Base-by-base conservation (phyloP, 768 basidiomycete species). In the Tulasnella sp. region DNA sequence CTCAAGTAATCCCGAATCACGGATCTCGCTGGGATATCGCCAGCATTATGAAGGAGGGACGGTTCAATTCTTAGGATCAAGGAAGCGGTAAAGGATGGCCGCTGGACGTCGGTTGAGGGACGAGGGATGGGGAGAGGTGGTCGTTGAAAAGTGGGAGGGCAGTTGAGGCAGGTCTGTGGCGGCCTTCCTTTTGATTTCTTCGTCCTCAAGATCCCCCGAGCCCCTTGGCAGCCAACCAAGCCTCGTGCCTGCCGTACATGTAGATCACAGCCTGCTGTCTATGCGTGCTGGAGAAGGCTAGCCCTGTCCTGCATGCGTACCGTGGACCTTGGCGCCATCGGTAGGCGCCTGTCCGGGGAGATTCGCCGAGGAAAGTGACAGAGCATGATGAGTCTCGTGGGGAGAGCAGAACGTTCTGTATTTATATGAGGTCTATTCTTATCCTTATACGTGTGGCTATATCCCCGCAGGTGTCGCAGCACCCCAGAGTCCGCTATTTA, bases 81-180 rank as follows among this genome's bases (percentile, higher is more conserved):
- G 16, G 18, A 20, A 31, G 75, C 28, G 40, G 31, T 41, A 3
- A 16, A n/a, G 44, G 73, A 75, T 24, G 2, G 73, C 44, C 73
- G 24, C 73, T 75, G n/a, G 73, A 46, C 31, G 75, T 76, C 75
- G 75, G 75, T 76, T 76, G 75, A 76, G 75, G 46, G 75, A 76
- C 75, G 16, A 75, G 60, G 28, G 60, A 28, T 1, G 12, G 60
- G 60, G 60, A 64, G 60, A 31, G 60, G 31, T 64, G 60, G n/a
- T 64, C 24, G 60, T 64, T 64, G 60, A 20, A 20, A 22, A 16
- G 16, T 1, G 18, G 48, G 16, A 16, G 18, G 48, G 58, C 60
- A 64, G 60, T 64, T 24, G n/a, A 64, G 60, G 31, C 60, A 64
- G 60, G 60, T 31, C 24, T 28, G 14, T 50, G 48, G 48, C 20